Percentiles rank a stretch among this genome's conserved stretches.
phyloP scores from a whole-genome alignment of 2,329 filamentous ascomycete genomes.

The Ceratocystis alfenasii region DNA sequence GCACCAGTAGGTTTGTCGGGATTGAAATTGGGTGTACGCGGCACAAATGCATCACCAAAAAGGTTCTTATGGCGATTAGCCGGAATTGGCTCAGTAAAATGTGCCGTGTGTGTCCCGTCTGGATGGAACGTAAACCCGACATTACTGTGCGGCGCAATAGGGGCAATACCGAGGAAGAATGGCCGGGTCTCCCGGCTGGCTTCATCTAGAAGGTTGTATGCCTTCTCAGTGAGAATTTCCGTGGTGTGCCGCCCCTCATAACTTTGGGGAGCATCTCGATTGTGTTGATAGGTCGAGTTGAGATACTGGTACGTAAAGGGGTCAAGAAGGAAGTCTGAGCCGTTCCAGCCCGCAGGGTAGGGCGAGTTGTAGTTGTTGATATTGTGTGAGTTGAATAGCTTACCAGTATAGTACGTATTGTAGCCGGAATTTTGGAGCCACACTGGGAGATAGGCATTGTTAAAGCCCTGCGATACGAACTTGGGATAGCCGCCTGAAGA shows the following conservation, averaged over 20 bases:
- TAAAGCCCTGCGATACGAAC: constrained; percentile 39
- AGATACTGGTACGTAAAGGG: constrained; percentile 57
- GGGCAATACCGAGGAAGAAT: constrained; percentile 47
- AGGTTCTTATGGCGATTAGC: constrained; percentile 48
- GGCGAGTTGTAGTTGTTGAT: constrained; percentile 40
- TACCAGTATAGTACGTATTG: constrained; percentile 44
- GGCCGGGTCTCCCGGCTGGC: constrained; percentile 36
- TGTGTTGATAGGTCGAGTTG: constrained; percentile 52
- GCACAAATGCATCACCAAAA: constrained; percentile 47
- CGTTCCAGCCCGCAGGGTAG: constrained; percentile 44
- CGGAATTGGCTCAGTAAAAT: constrained; percentile 29
- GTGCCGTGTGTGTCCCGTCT: constrained; percentile 12
- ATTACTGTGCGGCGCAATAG: constrained; percentile 31
- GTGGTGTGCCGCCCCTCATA: constrained; percentile 42
- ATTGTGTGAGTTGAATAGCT: constrained; percentile 42
- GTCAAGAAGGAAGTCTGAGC: constrained; percentile 47
- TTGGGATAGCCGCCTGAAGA: constrained; percentile 35
- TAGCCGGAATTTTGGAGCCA: constrained; percentile 42
- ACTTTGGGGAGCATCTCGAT: constrained; percentile 41
- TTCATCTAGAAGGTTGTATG: constrained; percentile 41
- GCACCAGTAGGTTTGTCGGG: constrained; percentile 35
- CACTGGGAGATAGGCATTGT: constrained; percentile 39
- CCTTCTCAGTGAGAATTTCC: constrained; percentile 41
- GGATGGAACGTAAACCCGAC: constrained; percentile 25
- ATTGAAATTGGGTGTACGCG: constrained; percentile 56